Evolutionary conservation across 2,329 filamentous ascomycete species (phyloP).

Genomic region (Cladobotryum protrusum): DNA sequence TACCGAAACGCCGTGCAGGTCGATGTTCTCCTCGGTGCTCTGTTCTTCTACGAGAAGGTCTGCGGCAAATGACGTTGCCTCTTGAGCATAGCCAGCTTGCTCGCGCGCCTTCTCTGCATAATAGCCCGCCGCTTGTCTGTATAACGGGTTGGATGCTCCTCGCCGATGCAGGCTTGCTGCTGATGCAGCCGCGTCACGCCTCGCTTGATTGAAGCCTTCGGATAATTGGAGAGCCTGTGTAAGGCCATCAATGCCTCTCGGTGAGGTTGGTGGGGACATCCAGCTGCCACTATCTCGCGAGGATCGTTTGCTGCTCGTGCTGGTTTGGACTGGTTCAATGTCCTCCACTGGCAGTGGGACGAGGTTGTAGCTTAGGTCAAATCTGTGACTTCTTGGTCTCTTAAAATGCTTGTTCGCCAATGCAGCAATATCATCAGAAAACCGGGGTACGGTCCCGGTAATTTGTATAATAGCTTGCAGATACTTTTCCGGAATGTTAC

Average conservation of each 20-base stretch:
- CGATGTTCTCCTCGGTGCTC: slow-evolving; percentile 55
- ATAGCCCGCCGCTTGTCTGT: slow-evolving; percentile 68
- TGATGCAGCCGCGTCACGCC: slow-evolving; percentile 27
- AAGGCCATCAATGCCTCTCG: slow-evolving; percentile 15
- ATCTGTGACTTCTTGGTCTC: slow-evolving; percentile 28
- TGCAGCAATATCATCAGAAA: slow-evolving; percentile 35
- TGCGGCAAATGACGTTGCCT: slow-evolving; percentile 58
- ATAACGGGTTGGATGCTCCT: slow-evolving; percentile 63
- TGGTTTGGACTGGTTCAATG: slow-evolving; percentile 8
- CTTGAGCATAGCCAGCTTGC: slow-evolving; percentile 50
- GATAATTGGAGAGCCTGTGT: slow-evolving; percentile 24
- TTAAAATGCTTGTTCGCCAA: slow-evolving; percentile 39
- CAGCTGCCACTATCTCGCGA: background rate
- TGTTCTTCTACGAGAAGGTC: slow-evolving; percentile 63
- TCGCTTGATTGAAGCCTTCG: slow-evolving; percentile 24
- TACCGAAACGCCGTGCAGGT: slow-evolving; percentile 80
- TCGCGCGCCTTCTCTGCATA: slow-evolving; percentile 68
- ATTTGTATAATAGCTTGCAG: slow-evolving; percentile 38
- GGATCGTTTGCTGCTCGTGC: background rate
- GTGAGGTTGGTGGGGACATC: background rate
- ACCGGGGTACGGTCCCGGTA: slow-evolving; percentile 27
- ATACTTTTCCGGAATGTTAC: slow-evolving; percentile 38
- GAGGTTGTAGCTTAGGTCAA: slow-evolving; percentile 34
- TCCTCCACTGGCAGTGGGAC: slow-evolving; percentile 25
- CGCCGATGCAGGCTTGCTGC: slow-evolving; percentile 38